A percentile compares a stretch with the other conserved stretches of the same genome.
Evolutionary conservation across 176 grass and related monocot species (phyloP).

Genomic region (Carex myosuroides): DNA sequence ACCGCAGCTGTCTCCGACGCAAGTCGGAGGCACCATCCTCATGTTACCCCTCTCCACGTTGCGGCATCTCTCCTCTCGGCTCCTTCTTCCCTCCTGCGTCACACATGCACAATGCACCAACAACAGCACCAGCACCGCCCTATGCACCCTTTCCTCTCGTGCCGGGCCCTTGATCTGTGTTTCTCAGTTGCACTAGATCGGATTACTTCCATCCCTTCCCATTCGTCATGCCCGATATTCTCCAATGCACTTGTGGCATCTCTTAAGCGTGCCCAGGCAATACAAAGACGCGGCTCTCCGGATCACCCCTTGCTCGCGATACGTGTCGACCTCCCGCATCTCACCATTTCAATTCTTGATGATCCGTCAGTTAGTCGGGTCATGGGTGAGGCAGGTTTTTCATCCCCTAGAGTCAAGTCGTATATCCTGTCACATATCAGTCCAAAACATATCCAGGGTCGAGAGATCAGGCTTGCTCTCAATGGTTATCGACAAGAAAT

Average conservation of each 20-base stretch:
- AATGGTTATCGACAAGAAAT: slow-evolving; percentile 42
- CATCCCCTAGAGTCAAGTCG: slow-evolving; percentile 44
- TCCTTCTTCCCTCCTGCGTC: slow-evolving; percentile 53
- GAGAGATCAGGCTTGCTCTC: slow-evolving; percentile 1
- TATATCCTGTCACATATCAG: slow-evolving; percentile 39
- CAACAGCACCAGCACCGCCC: slow-evolving; percentile 18
- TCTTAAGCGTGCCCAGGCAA: slow-evolving; percentile 84
- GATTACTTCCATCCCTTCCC: slow-evolving; percentile 39
- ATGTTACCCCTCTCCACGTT: slow-evolving; percentile 77
- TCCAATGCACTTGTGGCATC: slow-evolving; percentile 77
- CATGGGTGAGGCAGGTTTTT: slow-evolving; percentile 92
- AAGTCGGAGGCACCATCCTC: slow-evolving; percentile 49
- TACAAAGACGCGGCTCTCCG: slow-evolving; percentile 48
- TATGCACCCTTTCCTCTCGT: slow-evolving; percentile 48
- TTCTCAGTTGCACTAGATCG: slow-evolving; percentile 83
- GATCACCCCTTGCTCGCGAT: slow-evolving; percentile 42
- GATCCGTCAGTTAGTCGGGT: slow-evolving; percentile 90
- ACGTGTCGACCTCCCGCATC: slow-evolving; percentile 62
- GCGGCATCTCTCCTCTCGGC: slow-evolving; percentile 54
- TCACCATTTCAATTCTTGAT: slow-evolving; percentile 73
- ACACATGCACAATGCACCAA: slow-evolving; percentile 38
- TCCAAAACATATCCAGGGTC: slow-evolving; percentile 34
- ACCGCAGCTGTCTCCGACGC: slow-evolving; percentile 45
- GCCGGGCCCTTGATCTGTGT: slow-evolving; percentile 81
- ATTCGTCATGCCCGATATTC: slow-evolving; percentile 32